Conservation (phyloP, 176 grass and related monocot genomes). For the Cymbopogon citratus region DNA sequence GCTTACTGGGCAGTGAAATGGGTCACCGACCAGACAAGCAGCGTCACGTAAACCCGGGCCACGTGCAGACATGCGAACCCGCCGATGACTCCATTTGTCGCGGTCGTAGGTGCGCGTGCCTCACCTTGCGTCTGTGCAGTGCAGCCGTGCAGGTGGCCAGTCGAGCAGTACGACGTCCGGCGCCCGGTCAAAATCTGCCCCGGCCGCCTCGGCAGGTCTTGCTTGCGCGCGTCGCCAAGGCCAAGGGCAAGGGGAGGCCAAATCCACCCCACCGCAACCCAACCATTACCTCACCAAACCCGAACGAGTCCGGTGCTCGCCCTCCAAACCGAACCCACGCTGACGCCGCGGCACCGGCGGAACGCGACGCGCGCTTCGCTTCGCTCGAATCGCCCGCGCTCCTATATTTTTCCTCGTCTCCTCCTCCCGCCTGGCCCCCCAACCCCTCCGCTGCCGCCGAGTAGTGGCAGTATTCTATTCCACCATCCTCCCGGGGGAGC, state of each 20-base stretch:
- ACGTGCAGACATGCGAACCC: neutral
- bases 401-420: neutral
- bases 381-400: too few species aligned
- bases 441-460: neutral
- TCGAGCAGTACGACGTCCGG: neutral
- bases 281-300: constrained; percentile 30
- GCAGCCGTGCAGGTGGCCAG: neutral
- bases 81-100: neutral
- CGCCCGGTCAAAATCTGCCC: constrained; percentile 39
- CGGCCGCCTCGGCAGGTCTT: neutral
- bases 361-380: neutral
- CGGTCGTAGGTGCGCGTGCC: constrained; percentile 2
- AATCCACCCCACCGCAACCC: neutral
- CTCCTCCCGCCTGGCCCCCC: neutral
- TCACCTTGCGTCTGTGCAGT: neutral
- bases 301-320: constrained; percentile 17
- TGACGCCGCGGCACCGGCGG: neutral
- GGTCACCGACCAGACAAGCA: neutral
- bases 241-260: neutral
- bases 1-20: neutral
- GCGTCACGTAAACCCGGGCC: neutral
- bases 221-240: constrained; percentile 19
- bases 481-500: neutral
- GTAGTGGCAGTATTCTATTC: constrained; percentile 16
- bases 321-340: constrained; percentile 15